These are phyloP conservation scores for Fusarium tricinctum DNA, from an alignment of 2,329 filamentous ascomycete genomes.

Conservation along the genomic window DNA sequence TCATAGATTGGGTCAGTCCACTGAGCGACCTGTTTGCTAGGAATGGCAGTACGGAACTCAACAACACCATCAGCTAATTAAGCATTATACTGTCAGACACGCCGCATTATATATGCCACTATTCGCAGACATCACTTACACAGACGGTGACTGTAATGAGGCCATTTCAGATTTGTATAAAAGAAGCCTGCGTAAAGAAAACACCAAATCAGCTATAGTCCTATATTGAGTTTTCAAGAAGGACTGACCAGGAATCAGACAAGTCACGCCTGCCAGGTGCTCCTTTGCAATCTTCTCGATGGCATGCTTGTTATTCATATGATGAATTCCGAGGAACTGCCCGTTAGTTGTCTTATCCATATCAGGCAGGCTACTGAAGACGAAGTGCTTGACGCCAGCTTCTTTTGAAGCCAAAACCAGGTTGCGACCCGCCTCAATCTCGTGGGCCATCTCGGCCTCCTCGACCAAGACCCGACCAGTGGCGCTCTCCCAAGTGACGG, in stretches of 20 bases:
- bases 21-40: background rate
- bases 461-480: background rate
- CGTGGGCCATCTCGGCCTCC: background rate
- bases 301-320: slow-evolving; percentile 11
- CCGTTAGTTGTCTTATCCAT: background rate
- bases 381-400: background rate
- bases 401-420: background rate
- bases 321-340: background rate
- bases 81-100: background rate
- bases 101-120: too few relatives aligned
- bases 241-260: background rate
- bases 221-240: too few relatives aligned
- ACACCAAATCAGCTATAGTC: too few relatives aligned
- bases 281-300: background rate
- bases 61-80: background rate
- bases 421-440: background rate
- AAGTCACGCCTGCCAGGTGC: background rate
- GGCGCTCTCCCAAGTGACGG: background rate
- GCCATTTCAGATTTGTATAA: slow-evolving; percentile 1
- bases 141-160: background rate
- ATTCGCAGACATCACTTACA: background rate
- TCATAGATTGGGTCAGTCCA: slow-evolving; percentile 5
- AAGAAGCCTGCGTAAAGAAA: background rate
- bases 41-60: background rate
- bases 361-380: slow-evolving; percentile 6